Base-by-base conservation (phyloP, 164 flowering plant genomes). In the Umbilicus rupestris region DNA sequence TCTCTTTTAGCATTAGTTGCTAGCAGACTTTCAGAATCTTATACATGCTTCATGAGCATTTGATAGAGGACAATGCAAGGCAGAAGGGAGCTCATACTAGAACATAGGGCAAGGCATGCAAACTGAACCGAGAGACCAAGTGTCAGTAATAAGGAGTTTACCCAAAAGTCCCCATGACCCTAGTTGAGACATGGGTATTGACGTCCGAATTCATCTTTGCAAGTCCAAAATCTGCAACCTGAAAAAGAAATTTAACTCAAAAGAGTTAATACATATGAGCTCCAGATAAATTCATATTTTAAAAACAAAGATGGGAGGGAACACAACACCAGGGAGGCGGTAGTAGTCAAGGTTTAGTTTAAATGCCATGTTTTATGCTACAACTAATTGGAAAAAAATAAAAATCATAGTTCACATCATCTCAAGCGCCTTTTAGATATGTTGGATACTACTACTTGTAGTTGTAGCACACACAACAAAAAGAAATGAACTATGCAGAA, bases 101-200 rank as follows among this genome's bases (percentile, higher is more conserved):
- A 47, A 47, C 55, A 47, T 7, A 20, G 24, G 55, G 26, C 44
- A 41, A n/a, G 12, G 9, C 44, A 10, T 47, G 26, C 9, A 20
- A n/a, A 47, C 55, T 22, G 24, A 47, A 47, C 24, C 55, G 7
- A 47, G 12, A 47, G 44, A 41, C 31, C 39, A 39, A 45, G 31
- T 41, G 39, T n/a, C 19, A 33, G 14, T 66, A 84, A 3, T 73
- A 77, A 90, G 96, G 96, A 85, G 87, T 87, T 74, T 78, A 92
- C 98, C 98, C 98, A 71, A 92, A 93, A 58, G 98, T 93, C 64
- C 98, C 98, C 98, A 93, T 93, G 70, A 93, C 98, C 41, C 98
- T 80, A 15, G 98, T 93, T 31, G 98, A 90, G 49, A 93, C 86
- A 75, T 93, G 98, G 66, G 98, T 90, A 72, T 88, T 82, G 33